phyloP scores from a whole-genome alignment of 192 early-diverging fungal species.

The Backusella tuberculispora region DNA sequence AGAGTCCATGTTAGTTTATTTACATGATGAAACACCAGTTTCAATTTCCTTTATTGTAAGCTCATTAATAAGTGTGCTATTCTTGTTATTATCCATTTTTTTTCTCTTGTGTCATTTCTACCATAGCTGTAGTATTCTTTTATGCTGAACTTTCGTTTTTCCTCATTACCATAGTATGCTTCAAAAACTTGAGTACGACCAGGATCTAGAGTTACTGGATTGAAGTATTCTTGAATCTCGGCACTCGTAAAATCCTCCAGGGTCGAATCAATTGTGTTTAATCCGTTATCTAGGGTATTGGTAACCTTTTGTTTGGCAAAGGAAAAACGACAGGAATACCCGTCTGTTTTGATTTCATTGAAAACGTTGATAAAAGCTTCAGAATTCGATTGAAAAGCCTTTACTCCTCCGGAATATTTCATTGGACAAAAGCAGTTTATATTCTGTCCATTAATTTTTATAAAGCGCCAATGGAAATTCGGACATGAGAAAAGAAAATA shows the following conservation, averaged over 20 bases:
- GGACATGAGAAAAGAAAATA: no score
- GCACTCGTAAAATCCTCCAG: background rate
- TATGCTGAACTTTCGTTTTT: background rate
- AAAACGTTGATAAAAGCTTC: background rate
- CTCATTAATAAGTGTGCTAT: background rate
- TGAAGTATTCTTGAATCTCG: background rate
- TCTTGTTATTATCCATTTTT: background rate
- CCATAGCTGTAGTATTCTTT: background rate
- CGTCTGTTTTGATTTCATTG: background rate
- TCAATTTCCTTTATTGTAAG: background rate
- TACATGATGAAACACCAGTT: background rate
- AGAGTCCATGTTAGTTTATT: background rate
- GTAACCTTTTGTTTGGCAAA: background rate
- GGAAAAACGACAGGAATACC: background rate
- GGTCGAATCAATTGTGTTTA: no score
- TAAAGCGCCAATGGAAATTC: no score
- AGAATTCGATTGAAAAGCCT: background rate
- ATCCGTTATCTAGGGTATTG: background rate
- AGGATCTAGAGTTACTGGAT: background rate
- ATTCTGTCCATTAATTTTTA: background rate
- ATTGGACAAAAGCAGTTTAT: background rate
- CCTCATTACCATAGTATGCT: background rate
- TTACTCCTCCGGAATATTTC: background rate
- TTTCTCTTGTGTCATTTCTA: background rate
- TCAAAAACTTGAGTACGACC: constrained; percentile 8